These are phyloP conservation scores for Debaryomyces coudertii DNA, from an alignment of 1,139 yeast genomes.

Conservation along the genomic window DNA sequence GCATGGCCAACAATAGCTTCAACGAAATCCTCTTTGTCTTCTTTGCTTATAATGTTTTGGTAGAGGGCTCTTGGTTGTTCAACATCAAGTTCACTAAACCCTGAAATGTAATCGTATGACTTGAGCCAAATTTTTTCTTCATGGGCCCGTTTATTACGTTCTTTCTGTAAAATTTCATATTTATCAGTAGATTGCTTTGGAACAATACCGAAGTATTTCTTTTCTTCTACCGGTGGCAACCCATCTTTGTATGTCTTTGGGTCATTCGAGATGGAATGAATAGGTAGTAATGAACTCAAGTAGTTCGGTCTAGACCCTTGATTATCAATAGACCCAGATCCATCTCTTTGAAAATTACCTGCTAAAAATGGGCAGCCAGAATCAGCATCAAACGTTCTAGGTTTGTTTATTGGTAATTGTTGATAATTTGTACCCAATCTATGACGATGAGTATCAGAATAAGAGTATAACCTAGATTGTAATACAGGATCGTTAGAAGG, in stretches of 20 bases:
- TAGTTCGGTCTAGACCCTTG: slow-evolving; percentile 37
- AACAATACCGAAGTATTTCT: slow-evolving; percentile 33
- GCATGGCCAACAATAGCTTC: slow-evolving; percentile 45
- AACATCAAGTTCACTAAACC: slow-evolving; percentile 42
- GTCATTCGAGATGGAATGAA: slow-evolving; percentile 24
- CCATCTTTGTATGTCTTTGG: slow-evolving; percentile 21
- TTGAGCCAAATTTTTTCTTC: slow-evolving; percentile 41
- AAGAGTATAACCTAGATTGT: slow-evolving; percentile 60
- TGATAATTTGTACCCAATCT: slow-evolving; percentile 42
- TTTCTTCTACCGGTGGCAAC: slow-evolving; percentile 22
- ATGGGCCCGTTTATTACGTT: slow-evolving; percentile 31
- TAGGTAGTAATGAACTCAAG: slow-evolving; percentile 26
- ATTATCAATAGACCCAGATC: slow-evolving; percentile 25
- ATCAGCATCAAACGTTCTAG: slow-evolving; percentile 22
- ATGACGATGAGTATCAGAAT: slow-evolving; percentile 65
- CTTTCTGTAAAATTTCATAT: slow-evolving; percentile 28
- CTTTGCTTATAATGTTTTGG: slow-evolving; percentile 36
- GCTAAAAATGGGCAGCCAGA: slow-evolving; percentile 38
- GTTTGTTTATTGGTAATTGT: slow-evolving; percentile 32
- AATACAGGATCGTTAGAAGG: slow-evolving; percentile 63
- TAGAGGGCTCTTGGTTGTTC: slow-evolving; percentile 50
- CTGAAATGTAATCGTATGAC: slow-evolving; percentile 41
- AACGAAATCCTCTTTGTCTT: slow-evolving; percentile 33
- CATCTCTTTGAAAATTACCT: slow-evolving; percentile 47
- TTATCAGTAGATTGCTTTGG: slow-evolving; percentile 25